phyloP scores from a whole-genome alignment of 768 basidiomycete genomes.

The Collybia sordida region DNA sequence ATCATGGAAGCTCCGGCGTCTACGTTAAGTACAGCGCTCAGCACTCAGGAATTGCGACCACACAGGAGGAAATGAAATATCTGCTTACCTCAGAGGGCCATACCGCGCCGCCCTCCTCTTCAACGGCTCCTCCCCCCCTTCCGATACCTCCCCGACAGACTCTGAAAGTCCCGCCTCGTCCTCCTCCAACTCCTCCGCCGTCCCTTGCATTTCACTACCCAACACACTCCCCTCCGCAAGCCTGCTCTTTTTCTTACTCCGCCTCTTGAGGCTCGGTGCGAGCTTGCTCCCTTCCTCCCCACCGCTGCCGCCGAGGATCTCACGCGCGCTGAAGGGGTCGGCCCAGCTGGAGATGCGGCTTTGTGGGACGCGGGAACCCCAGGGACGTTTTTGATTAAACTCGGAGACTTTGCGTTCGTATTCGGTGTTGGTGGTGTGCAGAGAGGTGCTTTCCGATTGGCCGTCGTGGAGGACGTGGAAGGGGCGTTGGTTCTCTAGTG shows the following conservation, averaged over 20 bases:
- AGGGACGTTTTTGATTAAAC: conserved; percentile 42
- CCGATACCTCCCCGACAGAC: conserved; percentile 6
- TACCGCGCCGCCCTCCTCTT: conserved; percentile 14
- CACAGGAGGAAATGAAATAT: no score
- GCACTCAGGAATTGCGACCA: conserved; percentile 2
- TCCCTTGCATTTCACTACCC: conserved; percentile 9
- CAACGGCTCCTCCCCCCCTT: conserved; percentile 15
- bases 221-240: conserved; percentile 6
- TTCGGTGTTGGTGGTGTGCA: conserved; percentile 18
- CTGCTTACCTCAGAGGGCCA: conserved; percentile 27
- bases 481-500: conserved; percentile 17
- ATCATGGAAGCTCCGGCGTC: conserved; percentile 70
- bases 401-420: conserved; percentile 34
- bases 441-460: conserved; percentile 14
- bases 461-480: conserved; percentile 19
- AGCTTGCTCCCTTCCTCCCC: conserved; percentile 22
- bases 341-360: conserved; percentile 55
- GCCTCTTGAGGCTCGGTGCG: conserved; percentile 15
- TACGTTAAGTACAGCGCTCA: conserved; percentile 14
- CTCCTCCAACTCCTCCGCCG: conserved; percentile 8
- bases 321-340: conserved; percentile 46
- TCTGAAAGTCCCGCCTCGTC: conserved; percentile 1
- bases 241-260: conserved; percentile 7
- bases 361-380: conserved; percentile 30
- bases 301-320: conserved; percentile 26